These are phyloP conservation scores for Plasmodium coatneyi DNA, from an alignment of 169 alveolate species.

Conservation along the genomic window DNA sequence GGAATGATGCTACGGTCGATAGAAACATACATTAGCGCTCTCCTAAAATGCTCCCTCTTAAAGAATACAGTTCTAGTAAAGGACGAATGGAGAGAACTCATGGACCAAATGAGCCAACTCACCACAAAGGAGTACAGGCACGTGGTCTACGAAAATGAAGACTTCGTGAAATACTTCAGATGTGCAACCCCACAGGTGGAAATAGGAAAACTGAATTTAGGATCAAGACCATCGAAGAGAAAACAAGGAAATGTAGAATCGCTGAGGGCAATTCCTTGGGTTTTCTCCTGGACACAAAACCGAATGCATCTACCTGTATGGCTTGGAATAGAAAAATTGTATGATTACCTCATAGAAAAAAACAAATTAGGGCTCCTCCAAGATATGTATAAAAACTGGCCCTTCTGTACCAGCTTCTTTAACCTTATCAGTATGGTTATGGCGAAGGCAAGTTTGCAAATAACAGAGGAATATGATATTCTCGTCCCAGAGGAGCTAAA, in stretches of 20 bases:
- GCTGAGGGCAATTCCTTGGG: constrained; percentile 91
- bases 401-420: constrained; percentile 86
- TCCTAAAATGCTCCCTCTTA: constrained; percentile 77
- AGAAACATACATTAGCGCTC: constrained; percentile 87
- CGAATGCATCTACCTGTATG: constrained; percentile 88
- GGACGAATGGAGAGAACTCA: constrained; percentile 82
- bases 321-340: constrained; percentile 85
- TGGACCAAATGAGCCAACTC: constrained; percentile 83
- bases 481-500: constrained; percentile 69
- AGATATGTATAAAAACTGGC: constrained; percentile 87
- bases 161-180: constrained; percentile 86
- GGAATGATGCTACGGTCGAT: constrained; percentile 83
- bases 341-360: constrained; percentile 65
- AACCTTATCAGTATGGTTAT: constrained; percentile 87
- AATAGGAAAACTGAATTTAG: constrained; percentile 87
- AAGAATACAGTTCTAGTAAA: constrained; percentile 71
- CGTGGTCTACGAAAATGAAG: constrained; percentile 79
- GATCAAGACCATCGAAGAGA: constrained; percentile 88
- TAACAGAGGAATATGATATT: constrained; percentile 83
- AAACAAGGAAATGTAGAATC: constrained; percentile 87
- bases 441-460: constrained; percentile 79
- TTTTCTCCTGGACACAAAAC: constrained; percentile 90
- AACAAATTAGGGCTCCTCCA: constrained; percentile 72
- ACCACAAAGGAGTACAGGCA: constrained; percentile 83
- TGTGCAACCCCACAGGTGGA: constrained; percentile 88